Base-by-base conservation (phyloP, 2,329 filamentous ascomycete species). In the Fusarium sp. region DNA sequence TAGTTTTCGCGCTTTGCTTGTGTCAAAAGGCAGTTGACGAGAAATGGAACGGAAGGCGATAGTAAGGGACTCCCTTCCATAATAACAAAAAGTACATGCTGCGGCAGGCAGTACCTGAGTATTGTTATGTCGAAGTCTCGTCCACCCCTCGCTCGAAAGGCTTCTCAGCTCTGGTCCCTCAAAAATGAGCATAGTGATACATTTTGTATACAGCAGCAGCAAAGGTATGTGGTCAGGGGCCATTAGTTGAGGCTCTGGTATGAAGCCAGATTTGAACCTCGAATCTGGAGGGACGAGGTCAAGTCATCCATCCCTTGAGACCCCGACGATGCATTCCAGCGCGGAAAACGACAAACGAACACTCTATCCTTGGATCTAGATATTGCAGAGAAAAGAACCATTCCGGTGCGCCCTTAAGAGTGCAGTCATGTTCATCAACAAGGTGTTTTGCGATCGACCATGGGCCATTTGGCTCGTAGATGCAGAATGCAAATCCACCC, bases 301-400 rank as follows among this genome's bases (percentile, higher is more conserved):
- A 20, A 44, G 30, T 52, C 53, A 45, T 56, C 53, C 53, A 48
- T 61, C 56, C 60, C 58, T 54, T 53, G 21, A 21, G 20, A 48
- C 50, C 36, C 56, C n/a, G 39, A 39, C 30, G 15, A 51, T 40
- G 20, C 68, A 70, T 70, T 70, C 68, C 68, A 69, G 49, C 28
- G 19, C 34, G 23, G n/a, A 24, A 7, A 46, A 44, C 8, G 8
- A 17, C 17, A 28, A 20, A n/a, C 10, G 4, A n/a, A 8, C 15
- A 4, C 7, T 5, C 17, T n/a, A 36, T 7, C n/a, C n/a, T n/a
- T 4, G 7, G 6, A 28, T 4, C 11, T n/a, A 1, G 34, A 9
- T 10, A 4, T 36, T 36, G 7, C 21, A 17, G n/a, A n/a, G 10
- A 46, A 6, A 7, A 14, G 14, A 14, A 24, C 10, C 17, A 14